These are phyloP conservation scores for Penicillium sumatraense DNA, from an alignment of 2,329 filamentous ascomycete genomes.

Conservation along the genomic window DNA sequence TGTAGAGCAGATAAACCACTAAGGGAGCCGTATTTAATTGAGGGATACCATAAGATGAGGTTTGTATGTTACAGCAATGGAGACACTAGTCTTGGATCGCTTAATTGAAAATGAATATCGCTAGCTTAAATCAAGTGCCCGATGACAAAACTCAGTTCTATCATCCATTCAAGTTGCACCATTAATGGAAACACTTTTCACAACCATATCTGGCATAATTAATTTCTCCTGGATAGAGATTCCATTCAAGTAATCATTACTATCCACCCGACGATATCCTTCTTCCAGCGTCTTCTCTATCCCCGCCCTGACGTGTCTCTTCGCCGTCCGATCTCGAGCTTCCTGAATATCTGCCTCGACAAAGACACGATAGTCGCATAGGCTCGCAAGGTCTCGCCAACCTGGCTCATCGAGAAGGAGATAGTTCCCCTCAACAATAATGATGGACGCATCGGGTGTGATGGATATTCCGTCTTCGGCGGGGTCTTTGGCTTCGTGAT, in stretches of 20 bases:
- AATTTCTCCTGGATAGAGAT: constrained; percentile 31
- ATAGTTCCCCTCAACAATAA: constrained; percentile 28
- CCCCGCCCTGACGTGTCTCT: constrained; percentile 44
- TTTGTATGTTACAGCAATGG: too few relatives aligned
- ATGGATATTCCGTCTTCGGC: constrained; percentile 34
- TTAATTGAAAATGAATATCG: too few relatives aligned
- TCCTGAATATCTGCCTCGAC: constrained; percentile 44
- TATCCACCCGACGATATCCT: constrained; percentile 41
- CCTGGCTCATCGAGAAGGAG: constrained; percentile 31
- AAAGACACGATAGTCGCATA: constrained; percentile 50
- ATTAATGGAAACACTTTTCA: constrained; percentile 25
- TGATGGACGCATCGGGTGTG: constrained; percentile 21
- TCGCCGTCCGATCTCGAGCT: constrained; percentile 44
- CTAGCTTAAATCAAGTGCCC: too few relatives aligned
- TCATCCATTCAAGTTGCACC: too few relatives aligned
- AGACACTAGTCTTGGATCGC: too few relatives aligned
- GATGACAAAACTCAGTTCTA: too few relatives aligned
- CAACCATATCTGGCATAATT: constrained; percentile 31
- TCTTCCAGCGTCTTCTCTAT: constrained; percentile 46
- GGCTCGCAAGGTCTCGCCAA: constrained; percentile 38
- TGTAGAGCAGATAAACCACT: too few relatives aligned
- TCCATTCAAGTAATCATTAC: constrained; percentile 46
- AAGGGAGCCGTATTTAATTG: too few relatives aligned
- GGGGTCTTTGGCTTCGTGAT: constrained; percentile 43
- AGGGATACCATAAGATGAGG: too few relatives aligned